Evolutionary conservation across 768 basidiomycete genomes (phyloP), one percentile per base, ranked within the genome.

Genomic region (Calocybe indica): DNA sequence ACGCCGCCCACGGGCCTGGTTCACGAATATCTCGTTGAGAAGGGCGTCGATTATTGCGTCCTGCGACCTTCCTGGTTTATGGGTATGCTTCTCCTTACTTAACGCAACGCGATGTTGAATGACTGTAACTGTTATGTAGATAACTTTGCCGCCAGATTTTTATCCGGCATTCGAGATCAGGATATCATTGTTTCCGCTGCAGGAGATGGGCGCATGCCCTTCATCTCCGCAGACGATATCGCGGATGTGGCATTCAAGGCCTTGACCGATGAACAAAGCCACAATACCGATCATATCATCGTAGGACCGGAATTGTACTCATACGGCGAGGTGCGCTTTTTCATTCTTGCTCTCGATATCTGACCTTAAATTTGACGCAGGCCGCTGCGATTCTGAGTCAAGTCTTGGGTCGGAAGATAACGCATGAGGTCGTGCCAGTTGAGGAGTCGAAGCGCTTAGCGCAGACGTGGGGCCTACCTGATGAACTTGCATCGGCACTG

Each of bases 41-140:
- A 56, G 22, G 62, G 60, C 1, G 58, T 67, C 2, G 66, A 71
- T 31, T 69, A 65, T 48, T 53, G 55, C 13, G 59, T 64, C 12
- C 40, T 73, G 11, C 55, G 69, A 1, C 70, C 70, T 1, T 65
- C 70, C 7, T 68, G 64, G 66, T 71, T 71, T 48, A 62, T 60
- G 22, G 67, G 70, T 69, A 39, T 7, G 60, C 47, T 28, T 31
- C 22, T 22, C 22, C 22, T 22, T 22, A 22, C 22, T 22, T 22
- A 4, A 22, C 22, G 4, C 22, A 22, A 22, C 22, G 22, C 22
- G 22, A 22, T 22, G 1, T 4, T 22, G 22, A 22, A 22, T 4
- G 4, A 22, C 22, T 22, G 22, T 22, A 4, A 4, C 22, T 4
- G 22, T 4, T 22, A 34, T 38, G 43, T 40, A 70, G 68, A 70